Evolutionary conservation across 306 rosid genomes (phyloP), one percentile per base, ranked within the genome.

Genomic region (Boehmeria nivea): DNA sequence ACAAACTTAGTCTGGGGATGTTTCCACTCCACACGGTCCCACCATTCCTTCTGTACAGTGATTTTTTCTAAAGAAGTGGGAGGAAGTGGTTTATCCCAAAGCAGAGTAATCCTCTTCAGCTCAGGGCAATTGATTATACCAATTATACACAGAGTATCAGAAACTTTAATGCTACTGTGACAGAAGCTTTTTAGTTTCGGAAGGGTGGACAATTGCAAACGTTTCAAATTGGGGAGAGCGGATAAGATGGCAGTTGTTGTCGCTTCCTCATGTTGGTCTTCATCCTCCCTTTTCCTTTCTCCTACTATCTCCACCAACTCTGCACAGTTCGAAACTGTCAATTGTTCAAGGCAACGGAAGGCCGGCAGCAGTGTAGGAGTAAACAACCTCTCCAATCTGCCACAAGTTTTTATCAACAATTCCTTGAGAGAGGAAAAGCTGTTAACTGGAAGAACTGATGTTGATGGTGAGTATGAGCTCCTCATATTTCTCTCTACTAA

Each of bases 111-210:
- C 33, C 31, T 36, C 47, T 20, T 47, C 28, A 61, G 9, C 43
- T 3, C 13, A 15, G 11, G 34, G 20, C 66, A 61, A n/a, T 13
- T 5, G 2, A 14, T 22, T n/a, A 36, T 22, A 4, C 12, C 3
- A 12, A 61, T 47, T 14, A 1, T 12, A 13, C 7, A 9, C 15
- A 64, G 39, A 57, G 57, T 21, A 16, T 15, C 39, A 45, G 57
- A 44, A 15, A 8, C n/a, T 38, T 19, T 39, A 23, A 51, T 45
- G 43, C 24, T 22, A 33, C 7, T 10, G 16, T 39, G 43, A 40
- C 53, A 67, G 3, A 67, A 20, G 46, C 12, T 42, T 26, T 42
- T 39, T 33, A 68, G n/a, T 51, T 42, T 12, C 1, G 61, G 73
- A 0, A 60, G 56, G 6, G 18, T 2, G 2, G 0, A 0, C 17